Evolutionary conservation across 2,329 filamentous ascomycete species (phyloP), one percentile per base, ranked within the genome.

Genomic region (Xylariaceae sp.): DNA sequence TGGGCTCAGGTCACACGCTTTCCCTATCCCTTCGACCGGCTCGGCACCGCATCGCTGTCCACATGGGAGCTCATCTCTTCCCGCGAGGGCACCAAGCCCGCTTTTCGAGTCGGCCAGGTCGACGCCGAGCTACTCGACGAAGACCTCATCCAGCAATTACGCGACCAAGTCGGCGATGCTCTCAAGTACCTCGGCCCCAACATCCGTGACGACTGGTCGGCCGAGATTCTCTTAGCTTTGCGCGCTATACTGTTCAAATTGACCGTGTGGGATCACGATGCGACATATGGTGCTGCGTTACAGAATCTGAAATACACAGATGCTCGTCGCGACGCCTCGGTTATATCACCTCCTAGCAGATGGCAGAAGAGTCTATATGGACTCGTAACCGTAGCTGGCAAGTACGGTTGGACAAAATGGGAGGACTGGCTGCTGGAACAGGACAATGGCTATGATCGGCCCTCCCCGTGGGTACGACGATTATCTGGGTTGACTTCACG

Each of bases 121-220:
- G 94, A 99, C 68, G 90, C 94, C 35, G 94, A 97, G 68, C 76
- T 99, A 44, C 78, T 99, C 15, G 94, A 99, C 68, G 90, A 96
- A 65, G 94, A 97, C 72, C 77, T 99, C 41, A 76, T 97, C 19
- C 81, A 82, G n/a, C 77, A 97, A 57, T 75, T 99, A 51, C 90
- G 88, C 65, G 82, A 80, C 6, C 92, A 99, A 70, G 89, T 94
- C 31, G 86, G 84, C 58, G 90, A 96, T 58, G 94, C 85, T 11
- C 73, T 97, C 51, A 95, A 91, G 66, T 94, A 96, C 67, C 87
- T 91, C 42, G 85, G 85, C 58, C 69, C 79, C 27, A 74, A 91
- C 66, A 71, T 95, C 40, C 82, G 87, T 51, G 90, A 96, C 66
- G 89, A 95, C 62, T 96, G 89, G 84, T 84, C 85, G 12, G 78